These are phyloP conservation scores for Monilinia laxa DNA, from an alignment of 2,329 filamentous ascomycete species.

Conservation along the genomic window DNA sequence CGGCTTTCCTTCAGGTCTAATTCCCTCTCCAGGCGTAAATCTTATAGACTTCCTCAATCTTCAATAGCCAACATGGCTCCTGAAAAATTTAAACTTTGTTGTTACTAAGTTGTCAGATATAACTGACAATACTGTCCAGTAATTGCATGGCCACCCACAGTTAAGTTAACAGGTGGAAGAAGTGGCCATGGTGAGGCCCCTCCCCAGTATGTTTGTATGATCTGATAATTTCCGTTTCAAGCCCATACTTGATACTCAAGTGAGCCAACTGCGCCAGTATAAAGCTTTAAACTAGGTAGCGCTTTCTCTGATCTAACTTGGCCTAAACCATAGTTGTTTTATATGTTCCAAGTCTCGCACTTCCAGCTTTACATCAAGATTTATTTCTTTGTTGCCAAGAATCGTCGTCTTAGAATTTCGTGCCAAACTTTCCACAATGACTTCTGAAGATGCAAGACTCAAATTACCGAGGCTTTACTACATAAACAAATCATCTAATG, in stretches of 20 bases:
- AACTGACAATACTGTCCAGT: not conserved
- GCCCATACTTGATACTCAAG: not conserved
- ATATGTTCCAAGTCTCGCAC: not conserved
- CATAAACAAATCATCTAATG: constrained; percentile 14
- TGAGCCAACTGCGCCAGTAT: constrained; percentile 12
- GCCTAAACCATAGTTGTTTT: not conserved
- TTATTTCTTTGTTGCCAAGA: not conserved
- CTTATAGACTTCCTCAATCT: not conserved
- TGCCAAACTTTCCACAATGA: not conserved
- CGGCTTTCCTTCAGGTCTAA: constrained; percentile 4
- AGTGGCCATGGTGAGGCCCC: not conserved
- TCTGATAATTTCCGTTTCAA: not conserved
- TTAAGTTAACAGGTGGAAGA: constrained; percentile 4
- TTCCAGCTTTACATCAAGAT: not conserved
- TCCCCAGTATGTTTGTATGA: constrained; percentile 4
- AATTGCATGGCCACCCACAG: constrained; percentile 9
- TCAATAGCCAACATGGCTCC: constrained; percentile 10
- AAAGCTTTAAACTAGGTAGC: constrained; percentile 12
- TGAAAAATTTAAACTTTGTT: not conserved
- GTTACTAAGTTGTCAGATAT: no score
- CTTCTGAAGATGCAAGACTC: not conserved
- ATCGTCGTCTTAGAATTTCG: not conserved
- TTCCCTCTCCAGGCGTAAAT: not conserved
- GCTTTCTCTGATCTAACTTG: not conserved
- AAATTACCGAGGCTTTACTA: constrained; percentile 11